These are phyloP conservation scores for Colletotrichum paranaense DNA, from an alignment of 2,329 filamentous ascomycete species.

Conservation along the genomic window DNA sequence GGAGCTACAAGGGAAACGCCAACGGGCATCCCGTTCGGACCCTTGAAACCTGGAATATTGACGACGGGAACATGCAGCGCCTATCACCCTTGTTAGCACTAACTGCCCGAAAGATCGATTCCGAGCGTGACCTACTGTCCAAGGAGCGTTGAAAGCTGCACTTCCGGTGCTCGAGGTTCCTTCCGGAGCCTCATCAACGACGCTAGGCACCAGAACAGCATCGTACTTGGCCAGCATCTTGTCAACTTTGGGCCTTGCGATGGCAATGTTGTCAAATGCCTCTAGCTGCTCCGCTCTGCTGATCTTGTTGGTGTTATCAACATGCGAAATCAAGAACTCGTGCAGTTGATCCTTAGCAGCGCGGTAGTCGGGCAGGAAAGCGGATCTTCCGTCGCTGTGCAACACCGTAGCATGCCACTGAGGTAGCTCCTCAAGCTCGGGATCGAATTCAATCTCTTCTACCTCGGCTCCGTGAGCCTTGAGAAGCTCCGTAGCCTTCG, in stretches of 20 bases:
- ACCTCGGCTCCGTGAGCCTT: constrained; percentile 62
- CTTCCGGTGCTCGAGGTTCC: constrained; percentile 65
- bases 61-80: constrained; percentile 70
- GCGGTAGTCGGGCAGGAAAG: constrained; percentile 66
- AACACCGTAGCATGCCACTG: constrained; percentile 65
- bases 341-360: constrained; percentile 59
- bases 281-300: constrained; percentile 60
- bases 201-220: constrained; percentile 67
- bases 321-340: constrained; percentile 56
- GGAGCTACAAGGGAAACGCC: constrained; percentile 65
- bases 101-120: constrained; percentile 28
- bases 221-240: constrained; percentile 58
- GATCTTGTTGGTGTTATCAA: constrained; percentile 58
- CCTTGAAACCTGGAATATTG: constrained; percentile 73
- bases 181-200: constrained; percentile 65
- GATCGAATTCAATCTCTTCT: constrained; percentile 64
- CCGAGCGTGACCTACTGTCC: constrained; percentile 58
- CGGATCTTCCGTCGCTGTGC: constrained; percentile 60
- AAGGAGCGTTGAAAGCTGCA: constrained; percentile 61
- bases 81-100: constrained; percentile 46
- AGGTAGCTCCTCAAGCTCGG: constrained; percentile 58
- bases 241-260: constrained; percentile 63
- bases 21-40: constrained; percentile 65
- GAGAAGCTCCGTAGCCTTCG: constrained; percentile 52
- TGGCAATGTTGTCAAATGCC: constrained; percentile 63